Evolutionary conservation across 1,139 yeast species (phyloP), one percentile per base, ranked within the genome.

Genomic region (Blastobotrys capitulatus): DNA sequence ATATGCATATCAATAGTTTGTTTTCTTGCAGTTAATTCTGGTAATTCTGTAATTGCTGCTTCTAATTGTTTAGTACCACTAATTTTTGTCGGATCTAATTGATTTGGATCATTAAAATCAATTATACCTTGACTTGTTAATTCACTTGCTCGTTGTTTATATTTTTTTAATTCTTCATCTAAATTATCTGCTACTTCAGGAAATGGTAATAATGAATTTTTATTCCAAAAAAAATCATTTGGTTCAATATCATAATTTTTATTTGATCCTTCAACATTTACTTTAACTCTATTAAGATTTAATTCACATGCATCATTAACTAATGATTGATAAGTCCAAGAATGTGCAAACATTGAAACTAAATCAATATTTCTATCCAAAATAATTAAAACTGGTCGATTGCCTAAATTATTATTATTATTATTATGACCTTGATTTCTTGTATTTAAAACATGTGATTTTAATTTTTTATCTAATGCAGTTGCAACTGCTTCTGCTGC

Each of bases 111-210:
- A 54, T 78, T 79, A 46, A 88, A 71, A 52, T 71, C 72, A 7
- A 78, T 70, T 19, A 83, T 81, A 6, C 95, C 96, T 0, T 96
- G 85, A 53, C 79, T 77, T 2, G 97, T 88, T 51, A 94, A 75
- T 52, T 85, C 95, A 54, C 81, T 83, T 1, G 97, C 96, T 60
- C 88, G 96, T 52, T 79, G 78, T 58, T 90, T 90, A 68, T 92
- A 92, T 50, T 77, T 75, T 55, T 83, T 81, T 53, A 90, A 75
- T 54, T 89, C 97, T 16, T 76, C 71, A 63, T 94, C 97, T 25
- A 95, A 92, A 66, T 87, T 87, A 64, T 92, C 98, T 32, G 95
- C 98, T 20, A 94, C 97, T 65, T 92, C 97, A 1, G 98, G 98
- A 73, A 92, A 92, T 38, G 98, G 97, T 52, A 88, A 72, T 51